Evolutionary conservation across 2,329 filamentous ascomycete species (phyloP).

Genomic region (Exophiala aquamarina): DNA sequence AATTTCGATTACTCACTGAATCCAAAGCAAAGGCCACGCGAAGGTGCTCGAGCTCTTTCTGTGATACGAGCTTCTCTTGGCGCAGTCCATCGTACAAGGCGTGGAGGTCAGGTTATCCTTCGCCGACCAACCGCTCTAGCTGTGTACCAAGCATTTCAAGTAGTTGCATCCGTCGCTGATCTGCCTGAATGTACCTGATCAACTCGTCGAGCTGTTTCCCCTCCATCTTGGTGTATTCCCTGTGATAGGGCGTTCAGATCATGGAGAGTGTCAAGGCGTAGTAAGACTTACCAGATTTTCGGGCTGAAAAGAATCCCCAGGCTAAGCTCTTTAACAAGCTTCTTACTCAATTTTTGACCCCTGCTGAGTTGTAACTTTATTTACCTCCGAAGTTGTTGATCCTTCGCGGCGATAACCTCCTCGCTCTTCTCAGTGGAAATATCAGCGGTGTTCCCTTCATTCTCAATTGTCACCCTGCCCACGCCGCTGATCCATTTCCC

Average conservation of each 20-base stretch:
- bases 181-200: slow-evolving; percentile 15
- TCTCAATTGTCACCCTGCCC: neutral
- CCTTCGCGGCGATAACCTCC: neutral
- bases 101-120: slow-evolving; percentile 22
- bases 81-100: slow-evolving; percentile 22
- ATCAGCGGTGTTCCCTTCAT: neutral
- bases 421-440: neutral
- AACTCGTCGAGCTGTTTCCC: slow-evolving; percentile 9
- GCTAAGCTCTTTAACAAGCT: slow-evolving; percentile 11
- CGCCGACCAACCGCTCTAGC: slow-evolving; percentile 16
- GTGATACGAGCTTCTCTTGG: slow-evolving; percentile 18
- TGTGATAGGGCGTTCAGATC: slow-evolving; percentile 7
- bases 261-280: neutral
- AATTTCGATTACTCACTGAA: slow-evolving; percentile 10
- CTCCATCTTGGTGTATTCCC: slow-evolving; percentile 18
- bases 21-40: slow-evolving; percentile 9
- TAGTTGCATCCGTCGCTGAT: slow-evolving; percentile 26
- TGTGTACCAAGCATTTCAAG: slow-evolving; percentile 26
- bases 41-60: slow-evolving; percentile 17
- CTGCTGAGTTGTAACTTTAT: slow-evolving; percentile 14
- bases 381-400: neutral
- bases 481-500: slow-evolving; percentile 2
- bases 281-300: slow-evolving; percentile 17
- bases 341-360: slow-evolving; percentile 12
- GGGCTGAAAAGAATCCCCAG: slow-evolving; percentile 9